Percentiles rank a stretch among this genome's conserved stretches.
Evolutionary conservation across 2,329 filamentous ascomycete genomes (phyloP).

Genomic region (Fusarium palustre): DNA sequence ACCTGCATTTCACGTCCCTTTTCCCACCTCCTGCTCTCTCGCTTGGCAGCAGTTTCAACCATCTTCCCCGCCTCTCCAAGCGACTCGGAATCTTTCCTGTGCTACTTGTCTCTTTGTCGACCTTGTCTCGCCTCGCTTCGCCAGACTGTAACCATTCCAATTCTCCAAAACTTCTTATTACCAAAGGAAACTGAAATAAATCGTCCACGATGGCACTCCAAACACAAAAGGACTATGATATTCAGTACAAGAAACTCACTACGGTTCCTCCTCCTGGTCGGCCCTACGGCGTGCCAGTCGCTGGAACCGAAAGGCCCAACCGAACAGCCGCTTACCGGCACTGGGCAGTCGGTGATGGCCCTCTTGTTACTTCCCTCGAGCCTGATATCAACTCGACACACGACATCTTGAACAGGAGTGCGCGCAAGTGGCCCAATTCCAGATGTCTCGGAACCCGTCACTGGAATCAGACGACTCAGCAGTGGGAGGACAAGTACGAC

Average conservation of each 20-base stretch:
- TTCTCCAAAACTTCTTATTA: constrained; percentile 3
- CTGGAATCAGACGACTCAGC: constrained; percentile 80
- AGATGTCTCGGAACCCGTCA: constrained; percentile 83
- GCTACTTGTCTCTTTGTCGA: constrained; percentile 11
- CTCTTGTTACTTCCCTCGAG: constrained; percentile 77
- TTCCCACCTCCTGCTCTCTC: not conserved
- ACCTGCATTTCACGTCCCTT: constrained; percentile 11
- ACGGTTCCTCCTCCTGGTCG: constrained; percentile 76
- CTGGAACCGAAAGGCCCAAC: constrained; percentile 78
- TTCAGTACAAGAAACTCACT: constrained; percentile 65
- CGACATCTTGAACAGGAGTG: constrained; percentile 81
- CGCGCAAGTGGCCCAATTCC: constrained; percentile 71
- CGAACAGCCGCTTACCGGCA: constrained; percentile 85
- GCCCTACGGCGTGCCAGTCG: constrained; percentile 82
- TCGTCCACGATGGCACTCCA: constrained; percentile 50
- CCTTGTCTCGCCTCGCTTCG: constrained; percentile 28
- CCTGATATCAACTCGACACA: constrained; percentile 78
- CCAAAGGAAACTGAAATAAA: constrained; percentile 7
- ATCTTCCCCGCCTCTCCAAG: constrained; percentile 16
- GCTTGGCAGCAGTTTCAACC: constrained; percentile 24
- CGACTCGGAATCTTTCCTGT: constrained; percentile 15
- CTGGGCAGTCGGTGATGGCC: constrained; percentile 78
- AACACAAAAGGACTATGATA: constrained; percentile 49
- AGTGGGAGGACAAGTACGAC: constrained; percentile 78
- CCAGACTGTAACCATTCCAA: constrained; percentile 20